Conservation (phyloP, 176 grass and related monocot species). For the Alopecurus myosuroides region DNA sequence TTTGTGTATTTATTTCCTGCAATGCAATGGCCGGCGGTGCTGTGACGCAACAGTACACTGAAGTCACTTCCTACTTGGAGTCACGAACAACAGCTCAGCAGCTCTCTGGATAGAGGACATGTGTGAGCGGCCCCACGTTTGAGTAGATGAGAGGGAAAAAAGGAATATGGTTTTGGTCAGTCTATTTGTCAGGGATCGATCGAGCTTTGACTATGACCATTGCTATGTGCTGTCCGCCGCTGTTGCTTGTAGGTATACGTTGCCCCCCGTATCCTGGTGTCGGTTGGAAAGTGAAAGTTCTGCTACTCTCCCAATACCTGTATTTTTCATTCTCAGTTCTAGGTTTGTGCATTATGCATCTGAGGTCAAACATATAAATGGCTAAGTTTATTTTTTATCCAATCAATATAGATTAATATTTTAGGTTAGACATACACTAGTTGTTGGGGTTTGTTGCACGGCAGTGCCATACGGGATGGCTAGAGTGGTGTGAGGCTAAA, state of each 20-base stretch:
- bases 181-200: constrained; percentile 22
- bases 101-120: not conserved
- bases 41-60: not conserved
- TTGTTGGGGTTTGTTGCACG: no score
- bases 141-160: constrained; percentile 24
- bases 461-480: no score
- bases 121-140: constrained; percentile 18
- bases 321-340: not conserved
- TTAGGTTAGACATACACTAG: not conserved
- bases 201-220: constrained; percentile 32
- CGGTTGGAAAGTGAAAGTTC: constrained; percentile 11
- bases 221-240: constrained; percentile 3
- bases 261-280: constrained; percentile 34
- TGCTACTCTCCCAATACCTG: not conserved
- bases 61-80: constrained; percentile 15
- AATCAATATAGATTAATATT: not conserved
- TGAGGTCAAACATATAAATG: not conserved
- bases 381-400: not conserved
- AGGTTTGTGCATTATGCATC: not conserved
- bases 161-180: constrained; percentile 6
- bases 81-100: constrained; percentile 13
- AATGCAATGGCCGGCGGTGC: not conserved
- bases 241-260: constrained; percentile 16
- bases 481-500: no score
- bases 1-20: not conserved